Base-by-base conservation (phyloP, 2,329 filamentous ascomycete species). In the Pseudogymnoascus destructans region DNA sequence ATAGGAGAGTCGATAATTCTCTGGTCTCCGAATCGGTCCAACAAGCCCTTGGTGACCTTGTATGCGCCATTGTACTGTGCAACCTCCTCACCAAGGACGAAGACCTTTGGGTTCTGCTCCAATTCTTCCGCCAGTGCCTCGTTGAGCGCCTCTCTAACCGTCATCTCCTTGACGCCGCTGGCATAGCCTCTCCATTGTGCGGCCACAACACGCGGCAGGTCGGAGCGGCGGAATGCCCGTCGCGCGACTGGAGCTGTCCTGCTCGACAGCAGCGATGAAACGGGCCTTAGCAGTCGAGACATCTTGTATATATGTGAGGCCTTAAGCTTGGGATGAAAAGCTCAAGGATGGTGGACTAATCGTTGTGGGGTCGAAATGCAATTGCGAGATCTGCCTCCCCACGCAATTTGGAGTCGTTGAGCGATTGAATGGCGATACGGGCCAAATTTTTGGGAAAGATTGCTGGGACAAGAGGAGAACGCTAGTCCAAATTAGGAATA, bases 21-120 rank as follows among this genome's bases (percentile, higher is more conserved):
- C 82, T 92, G 95, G 63, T 95, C 91, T 68, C 93, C 93, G 73
- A 98, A 98, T 69, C 92, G 87, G 77, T 98, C 93, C 69, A 97
- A 75, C 63, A 98, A 83, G 66, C 93, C 93, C 80, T 95, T 96
- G 70, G 93, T 98, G 72, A 98, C 92, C 79, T 98, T 98, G 84
- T 98, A 98, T 71, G 92, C 92, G 79, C 93, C 93, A 74, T 98
- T 98, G 80, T 98, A 98, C 77, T 98, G 93, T 69, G 93, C 93
- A 70, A 98, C 93, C 78, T 98, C 93, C 80, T 98, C 93, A 69
- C 93, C 93, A 60, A 98, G 74, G 66, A 98, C 77, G 74, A 96
- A 98, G 67, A 96, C 91, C 80, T 96, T 97, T 64, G 86, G 80
- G 75, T 98, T 95, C 71, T 75, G 73, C 79, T 96, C 91, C 74